phyloP scores from a whole-genome alignment of 2,329 filamentous ascomycete species.

The Huntiella decipiens region DNA sequence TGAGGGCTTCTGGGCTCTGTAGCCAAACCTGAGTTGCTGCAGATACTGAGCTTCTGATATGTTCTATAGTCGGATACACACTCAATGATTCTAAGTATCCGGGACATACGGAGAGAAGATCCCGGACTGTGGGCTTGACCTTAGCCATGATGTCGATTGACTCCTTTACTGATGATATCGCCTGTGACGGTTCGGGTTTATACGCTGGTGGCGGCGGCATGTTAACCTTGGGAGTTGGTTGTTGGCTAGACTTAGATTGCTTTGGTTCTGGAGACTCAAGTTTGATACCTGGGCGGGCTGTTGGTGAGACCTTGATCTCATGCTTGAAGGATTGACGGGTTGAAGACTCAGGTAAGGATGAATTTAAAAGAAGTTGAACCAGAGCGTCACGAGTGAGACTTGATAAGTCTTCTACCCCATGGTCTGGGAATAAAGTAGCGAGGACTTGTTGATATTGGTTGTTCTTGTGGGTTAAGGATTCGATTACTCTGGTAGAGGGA shows the following conservation, averaged over 20 bases:
- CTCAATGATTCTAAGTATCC: constrained; percentile 20
- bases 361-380: constrained; percentile 27
- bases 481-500: constrained; percentile 28
- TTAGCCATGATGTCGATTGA: constrained; percentile 52
- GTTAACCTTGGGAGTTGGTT: too few relatives aligned
- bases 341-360: too few relatives aligned
- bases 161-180: constrained; percentile 57
- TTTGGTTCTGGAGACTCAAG: too few relatives aligned
- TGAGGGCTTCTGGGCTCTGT: constrained; percentile 33
- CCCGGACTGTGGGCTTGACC: constrained; percentile 29
- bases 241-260: too few relatives aligned
- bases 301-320: too few relatives aligned
- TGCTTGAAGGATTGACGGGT: too few relatives aligned
- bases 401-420: constrained; percentile 31
- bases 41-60: background rate
- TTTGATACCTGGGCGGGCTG: too few relatives aligned
- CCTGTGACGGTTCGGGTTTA: constrained; percentile 46
- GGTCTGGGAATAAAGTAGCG: constrained; percentile 41
- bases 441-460: constrained; percentile 47
- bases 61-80: constrained; percentile 2
- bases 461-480: constrained; percentile 43
- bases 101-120: constrained; percentile 26
- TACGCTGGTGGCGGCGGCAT: constrained; percentile 26
- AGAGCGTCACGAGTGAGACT: constrained; percentile 40
- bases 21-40: too few relatives aligned